Percentiles rank a stretch among this genome's conserved stretches.
phyloP scores from a whole-genome alignment of 2,329 filamentous ascomycete genomes.

The Phialophora chinensis region DNA sequence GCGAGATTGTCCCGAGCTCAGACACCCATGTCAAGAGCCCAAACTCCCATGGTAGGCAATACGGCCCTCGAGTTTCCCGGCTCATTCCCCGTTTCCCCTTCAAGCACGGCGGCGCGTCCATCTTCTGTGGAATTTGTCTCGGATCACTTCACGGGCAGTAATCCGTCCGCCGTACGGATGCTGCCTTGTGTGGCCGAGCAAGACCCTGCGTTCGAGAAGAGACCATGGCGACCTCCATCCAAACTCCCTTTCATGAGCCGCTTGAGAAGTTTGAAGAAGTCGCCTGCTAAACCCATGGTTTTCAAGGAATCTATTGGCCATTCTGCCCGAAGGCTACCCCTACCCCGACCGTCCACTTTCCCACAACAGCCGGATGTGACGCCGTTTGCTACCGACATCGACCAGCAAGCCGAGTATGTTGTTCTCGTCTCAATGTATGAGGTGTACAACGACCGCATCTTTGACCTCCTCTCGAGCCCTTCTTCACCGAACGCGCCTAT shows the following conservation, averaged over 20 bases:
- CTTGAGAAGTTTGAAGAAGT: conserved; percentile 39
- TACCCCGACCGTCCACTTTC: conserved; percentile 72
- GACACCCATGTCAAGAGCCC: conserved; percentile 66
- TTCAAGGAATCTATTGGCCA: conserved; percentile 60
- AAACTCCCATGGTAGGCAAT: conserved; percentile 52
- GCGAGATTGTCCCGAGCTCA: conserved; percentile 69
- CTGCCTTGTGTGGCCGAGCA: conserved; percentile 18
- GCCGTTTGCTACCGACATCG: conserved; percentile 69
- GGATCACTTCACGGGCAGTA: conserved; percentile 18
- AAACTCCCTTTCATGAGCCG: conserved; percentile 45
- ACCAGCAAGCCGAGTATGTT: conserved; percentile 77
- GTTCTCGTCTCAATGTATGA: conserved; percentile 98
- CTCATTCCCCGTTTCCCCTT: conserved; percentile 30
- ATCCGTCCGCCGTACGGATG: conserved; percentile 14
- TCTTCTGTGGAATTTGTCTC: conserved; percentile 12
- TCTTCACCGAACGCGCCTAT: conserved; percentile 49
- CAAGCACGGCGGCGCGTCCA: not conserved
- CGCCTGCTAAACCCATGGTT: conserved; percentile 43
- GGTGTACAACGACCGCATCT: conserved; percentile 98
- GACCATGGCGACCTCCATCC: conserved; percentile 34
- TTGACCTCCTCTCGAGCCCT: conserved; percentile 77
- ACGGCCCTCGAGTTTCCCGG: conserved; percentile 45
- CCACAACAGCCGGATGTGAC: conserved; percentile 78
- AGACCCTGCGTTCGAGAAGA: conserved; percentile 23
- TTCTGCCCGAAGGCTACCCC: conserved; percentile 64